A percentile compares a stretch with the other conserved stretches of the same genome.
Conservation (phyloP, 257 asterid genomes). For the Marsdenia floribunda region DNA sequence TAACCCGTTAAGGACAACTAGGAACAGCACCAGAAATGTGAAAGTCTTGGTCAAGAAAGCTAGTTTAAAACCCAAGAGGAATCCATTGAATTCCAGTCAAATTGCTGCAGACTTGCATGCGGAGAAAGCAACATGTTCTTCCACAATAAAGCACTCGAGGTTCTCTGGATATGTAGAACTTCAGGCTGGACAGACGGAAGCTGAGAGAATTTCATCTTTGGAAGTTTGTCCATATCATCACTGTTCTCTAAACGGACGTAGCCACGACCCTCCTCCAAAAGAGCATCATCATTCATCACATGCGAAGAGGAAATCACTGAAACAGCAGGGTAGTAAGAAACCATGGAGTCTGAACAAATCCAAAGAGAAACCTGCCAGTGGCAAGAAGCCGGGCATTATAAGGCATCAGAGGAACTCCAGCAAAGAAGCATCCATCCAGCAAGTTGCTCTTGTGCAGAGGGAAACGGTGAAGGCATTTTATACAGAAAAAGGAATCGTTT, state of each 20-base stretch:
- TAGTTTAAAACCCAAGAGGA: slow-evolving; percentile 57
- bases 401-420: slow-evolving; percentile 19
- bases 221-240: slow-evolving; percentile 82
- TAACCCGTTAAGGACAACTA: slow-evolving; percentile 31
- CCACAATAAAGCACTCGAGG: slow-evolving; percentile 58
- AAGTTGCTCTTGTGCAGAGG: slow-evolving; percentile 15
- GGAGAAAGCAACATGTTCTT: slow-evolving; percentile 70
- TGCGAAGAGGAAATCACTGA: slow-evolving; percentile 37
- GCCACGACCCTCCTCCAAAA: slow-evolving; percentile 35
- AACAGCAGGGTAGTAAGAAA: slow-evolving; percentile 32
- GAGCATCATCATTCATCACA: slow-evolving; percentile 31
- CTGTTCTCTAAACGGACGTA: slow-evolving; percentile 78
- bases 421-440: slow-evolving; percentile 25
- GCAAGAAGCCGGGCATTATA: slow-evolving; percentile 24
- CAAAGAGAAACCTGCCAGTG: slow-evolving; percentile 21
- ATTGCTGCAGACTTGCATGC: slow-evolving; percentile 30
- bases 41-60: slow-evolving; percentile 43
- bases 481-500: slow-evolving; percentile 20
- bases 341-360: slow-evolving; percentile 24
- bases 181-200: slow-evolving; percentile 28
- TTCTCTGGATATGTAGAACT: slow-evolving; percentile 44
- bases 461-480: slow-evolving; percentile 27
- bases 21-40: slow-evolving; percentile 35
- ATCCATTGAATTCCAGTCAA: slow-evolving; percentile 21
- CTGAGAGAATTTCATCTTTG: slow-evolving; percentile 30